phyloP scores from a whole-genome alignment of 805 yeast species.

The Starmerella apicola region DNA sequence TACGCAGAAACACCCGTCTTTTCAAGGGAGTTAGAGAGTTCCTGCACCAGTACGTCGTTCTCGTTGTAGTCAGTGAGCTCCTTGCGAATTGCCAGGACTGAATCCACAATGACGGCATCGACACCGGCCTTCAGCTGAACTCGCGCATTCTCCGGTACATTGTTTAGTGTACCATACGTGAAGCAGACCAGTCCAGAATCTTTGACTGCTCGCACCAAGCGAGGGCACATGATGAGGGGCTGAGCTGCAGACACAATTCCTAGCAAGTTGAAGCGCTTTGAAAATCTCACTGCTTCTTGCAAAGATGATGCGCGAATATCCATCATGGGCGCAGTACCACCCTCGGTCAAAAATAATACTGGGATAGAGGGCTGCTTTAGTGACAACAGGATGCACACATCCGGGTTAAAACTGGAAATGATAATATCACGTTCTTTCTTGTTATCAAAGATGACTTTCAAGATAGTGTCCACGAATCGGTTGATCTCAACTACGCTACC shows the following conservation, averaged over 20 bases:
- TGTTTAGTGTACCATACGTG: conserved; percentile 76
- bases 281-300: conserved; percentile 83
- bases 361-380: conserved; percentile 91
- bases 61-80: conserved; percentile 38
- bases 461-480: conserved; percentile 76
- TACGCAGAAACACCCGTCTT: conserved; percentile 5
- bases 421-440: conserved; percentile 72
- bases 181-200: conserved; percentile 85
- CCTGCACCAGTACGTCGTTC: conserved; percentile 13
- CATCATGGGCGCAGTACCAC: conserved; percentile 77
- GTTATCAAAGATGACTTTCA: conserved; percentile 66
- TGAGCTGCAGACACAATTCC: conserved; percentile 86
- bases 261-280: conserved; percentile 77
- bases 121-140: conserved; percentile 88
- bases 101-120: conserved; percentile 96
- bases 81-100: conserved; percentile 82
- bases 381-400: conserved; percentile 70
- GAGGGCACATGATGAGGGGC: conserved; percentile 78
- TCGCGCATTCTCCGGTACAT: conserved; percentile 70
- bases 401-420: conserved; percentile 91
- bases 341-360: conserved; percentile 75
- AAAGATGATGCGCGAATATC: conserved; percentile 78
- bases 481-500: conserved; percentile 72
- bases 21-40: conserved; percentile 12
- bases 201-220: conserved; percentile 83